Base-by-base conservation (phyloP, 768 basidiomycete genomes). In the Cantharellus anzutake region DNA sequence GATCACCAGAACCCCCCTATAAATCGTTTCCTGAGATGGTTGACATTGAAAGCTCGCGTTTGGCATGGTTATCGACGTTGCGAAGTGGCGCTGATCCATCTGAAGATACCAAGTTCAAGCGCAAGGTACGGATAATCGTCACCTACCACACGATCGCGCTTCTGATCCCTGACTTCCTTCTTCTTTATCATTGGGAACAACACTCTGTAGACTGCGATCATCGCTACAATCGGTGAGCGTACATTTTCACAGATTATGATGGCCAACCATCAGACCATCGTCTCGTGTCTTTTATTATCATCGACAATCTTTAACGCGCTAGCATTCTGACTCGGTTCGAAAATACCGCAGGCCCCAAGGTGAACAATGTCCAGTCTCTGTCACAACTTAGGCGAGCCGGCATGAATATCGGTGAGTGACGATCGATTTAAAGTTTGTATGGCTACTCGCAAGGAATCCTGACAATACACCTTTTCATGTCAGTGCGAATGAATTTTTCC, bases 401-500 rank as follows among this genome's bases (percentile, higher is more conserved):
- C 68, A 88, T 99, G 71, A 98, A 97, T 77, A 86, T 99, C 70
- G 93, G 94, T 94, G 62, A 64, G 90, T 76, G 16, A 20, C 41
- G 51, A 34, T 57, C 16, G 48, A 11, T 55, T 7, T 55, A 37
- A 11, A 37, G 38, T 11, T 37, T 55, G 7, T 55, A 14, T 37
- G 35, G 14, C 35, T 11, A 55, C 38, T 11, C 29, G 11, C 44
- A 11, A 48, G 11, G 11, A 48, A 11, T 48, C 44, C 44, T 48
- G 20, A 29, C 20, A 29, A 11, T 48, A 11, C 11, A 48, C 29
- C 29, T 48, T 11, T 48, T 29, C 29, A 48, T 48, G 51, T 39
- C 66, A 97, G 96, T 99, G 64, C 93, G 96, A 73, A 98, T 99
- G 96, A 99, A 99, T 79, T 99, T 98, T 71, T 98, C 94, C 59